Percentiles rank a stretch among this genome's conserved stretches.
Conservation (phyloP, 805 yeast species). For the Millerago galiae region DNA sequence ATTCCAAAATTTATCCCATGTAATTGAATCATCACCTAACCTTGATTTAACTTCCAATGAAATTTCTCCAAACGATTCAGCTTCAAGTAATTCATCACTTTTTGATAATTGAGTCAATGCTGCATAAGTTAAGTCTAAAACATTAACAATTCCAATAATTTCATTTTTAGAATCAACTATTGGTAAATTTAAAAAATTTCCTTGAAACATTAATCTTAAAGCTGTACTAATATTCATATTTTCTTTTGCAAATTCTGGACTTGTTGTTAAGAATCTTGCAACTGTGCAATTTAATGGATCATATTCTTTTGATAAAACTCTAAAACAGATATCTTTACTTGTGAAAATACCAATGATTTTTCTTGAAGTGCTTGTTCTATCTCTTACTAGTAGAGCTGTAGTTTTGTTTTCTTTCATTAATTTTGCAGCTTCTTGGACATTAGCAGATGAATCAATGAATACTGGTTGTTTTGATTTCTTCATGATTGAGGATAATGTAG, state of each 20-base stretch:
- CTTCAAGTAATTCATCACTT: slow-evolving; percentile 17
- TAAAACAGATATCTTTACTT: slow-evolving; percentile 37
- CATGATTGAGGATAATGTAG: slow-evolving; percentile 27
- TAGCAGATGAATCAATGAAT: slow-evolving; percentile 30
- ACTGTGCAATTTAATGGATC: slow-evolving; percentile 33
- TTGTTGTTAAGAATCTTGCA: slow-evolving; percentile 38
- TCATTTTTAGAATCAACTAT: slow-evolving; percentile 26
- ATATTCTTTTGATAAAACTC: slow-evolving; percentile 32
- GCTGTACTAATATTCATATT: slow-evolving; percentile 36
- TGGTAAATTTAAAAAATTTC: slow-evolving; percentile 39
- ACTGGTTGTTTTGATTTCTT: slow-evolving; percentile 23
- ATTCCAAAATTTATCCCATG: slow-evolving; percentile 29
- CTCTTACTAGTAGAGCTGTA: slow-evolving; percentile 37
- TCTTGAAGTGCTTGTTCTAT: slow-evolving; percentile 25
- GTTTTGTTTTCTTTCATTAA: slow-evolving; percentile 32
- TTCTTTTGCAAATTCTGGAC: slow-evolving; percentile 39
- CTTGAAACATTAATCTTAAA: slow-evolving; percentile 40
- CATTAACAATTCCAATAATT: slow-evolving; percentile 37
- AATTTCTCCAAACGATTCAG: slow-evolving; percentile 15
- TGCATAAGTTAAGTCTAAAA: slow-evolving; percentile 36
- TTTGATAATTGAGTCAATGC: slow-evolving; percentile 30
- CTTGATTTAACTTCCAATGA: slow-evolving; percentile 20
- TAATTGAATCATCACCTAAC: slow-evolving; percentile 19
- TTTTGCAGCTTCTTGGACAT: slow-evolving; percentile 33
- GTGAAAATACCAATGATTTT: slow-evolving; percentile 40